Conservation (phyloP, 257 asterid genomes). For the Solanum piurae region DNA sequence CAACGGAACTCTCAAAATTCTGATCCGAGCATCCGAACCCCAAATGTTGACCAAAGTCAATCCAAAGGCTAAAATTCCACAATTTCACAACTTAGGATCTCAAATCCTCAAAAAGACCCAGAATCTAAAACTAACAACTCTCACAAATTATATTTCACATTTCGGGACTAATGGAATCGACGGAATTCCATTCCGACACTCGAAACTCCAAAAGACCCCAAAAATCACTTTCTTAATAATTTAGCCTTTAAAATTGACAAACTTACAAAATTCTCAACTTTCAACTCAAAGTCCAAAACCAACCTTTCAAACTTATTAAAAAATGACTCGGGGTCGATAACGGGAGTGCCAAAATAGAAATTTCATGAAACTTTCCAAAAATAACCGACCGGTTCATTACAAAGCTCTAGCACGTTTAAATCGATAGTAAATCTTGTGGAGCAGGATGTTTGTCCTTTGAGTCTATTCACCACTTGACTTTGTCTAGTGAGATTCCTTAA, state of each 20-base stretch:
- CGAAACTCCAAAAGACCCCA: neutral
- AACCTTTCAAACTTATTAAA: too few species aligned
- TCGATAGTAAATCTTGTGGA: neutral
- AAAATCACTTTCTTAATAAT: too few species aligned
- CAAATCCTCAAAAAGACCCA: neutral
- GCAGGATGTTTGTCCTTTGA: neutral
- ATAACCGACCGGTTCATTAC: neutral
- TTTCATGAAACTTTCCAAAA: neutral
- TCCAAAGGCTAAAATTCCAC: too few species aligned
- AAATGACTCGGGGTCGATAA: neutral
- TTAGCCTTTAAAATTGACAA: neutral
- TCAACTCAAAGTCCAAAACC: neutral
- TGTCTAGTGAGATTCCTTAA: neutral
- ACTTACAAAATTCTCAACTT: neutral
- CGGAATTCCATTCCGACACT: neutral
- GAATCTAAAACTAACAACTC: neutral
- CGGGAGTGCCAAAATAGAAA: neutral
- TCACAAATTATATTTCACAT: rapidly evolving
- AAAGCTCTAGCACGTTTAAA: neutral
- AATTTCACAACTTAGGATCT: neutral
- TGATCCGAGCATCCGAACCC: neutral
- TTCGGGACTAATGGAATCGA: too few species aligned
- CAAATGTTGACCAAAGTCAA: neutral
- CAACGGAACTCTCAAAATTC: neutral
- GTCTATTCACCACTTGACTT: neutral